A percentile compares a stretch with the other conserved stretches of the same genome.
phyloP scores from a whole-genome alignment of 345 rosid genomes.

The Gynandropsis gynandra region DNA sequence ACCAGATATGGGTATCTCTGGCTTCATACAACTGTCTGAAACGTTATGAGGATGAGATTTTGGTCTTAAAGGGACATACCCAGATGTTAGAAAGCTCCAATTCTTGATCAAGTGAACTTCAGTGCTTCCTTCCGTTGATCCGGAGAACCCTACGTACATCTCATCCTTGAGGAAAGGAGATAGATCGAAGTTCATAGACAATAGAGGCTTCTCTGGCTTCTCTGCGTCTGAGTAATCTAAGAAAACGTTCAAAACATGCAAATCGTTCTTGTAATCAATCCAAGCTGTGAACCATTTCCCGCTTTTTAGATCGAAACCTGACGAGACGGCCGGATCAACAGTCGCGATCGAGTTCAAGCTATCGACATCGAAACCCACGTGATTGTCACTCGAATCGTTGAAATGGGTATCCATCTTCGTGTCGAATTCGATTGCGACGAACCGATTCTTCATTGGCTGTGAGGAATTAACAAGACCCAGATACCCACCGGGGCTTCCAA shows the following conservation, averaged over 20 bases:
- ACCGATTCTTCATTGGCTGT: slow-evolving; percentile 55
- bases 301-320: slow-evolving; percentile 63
- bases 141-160: slow-evolving; percentile 81
- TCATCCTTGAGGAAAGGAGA: slow-evolving; percentile 45
- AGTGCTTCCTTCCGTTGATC: slow-evolving; percentile 92
- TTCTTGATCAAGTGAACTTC: slow-evolving; percentile 66
- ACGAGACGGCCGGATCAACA: slow-evolving; percentile 33
- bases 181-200: slow-evolving; percentile 54
- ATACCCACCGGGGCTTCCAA: slow-evolving; percentile 75
- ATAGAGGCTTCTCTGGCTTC: slow-evolving; percentile 56
- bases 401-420: slow-evolving; percentile 57
- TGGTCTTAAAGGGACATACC: slow-evolving; percentile 51
- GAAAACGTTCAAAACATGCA: slow-evolving; percentile 50
- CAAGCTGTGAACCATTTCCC: slow-evolving; percentile 65
- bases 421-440: slow-evolving; percentile 85
- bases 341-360: slow-evolving; percentile 62
- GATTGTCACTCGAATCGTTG: slow-evolving; percentile 63
- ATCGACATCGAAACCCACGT: slow-evolving; percentile 70
- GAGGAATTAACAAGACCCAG: slow-evolving; percentile 82
- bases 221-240: slow-evolving; percentile 42
- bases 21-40: slow-evolving; percentile 54
- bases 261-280: slow-evolving; percentile 84
- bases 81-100: slow-evolving; percentile 73
- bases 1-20: slow-evolving; percentile 32
- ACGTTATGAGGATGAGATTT: slow-evolving; percentile 60